Evolutionary conservation across 768 basidiomycete genomes (phyloP).

Genomic region (Neoboletus brunneissimus): DNA sequence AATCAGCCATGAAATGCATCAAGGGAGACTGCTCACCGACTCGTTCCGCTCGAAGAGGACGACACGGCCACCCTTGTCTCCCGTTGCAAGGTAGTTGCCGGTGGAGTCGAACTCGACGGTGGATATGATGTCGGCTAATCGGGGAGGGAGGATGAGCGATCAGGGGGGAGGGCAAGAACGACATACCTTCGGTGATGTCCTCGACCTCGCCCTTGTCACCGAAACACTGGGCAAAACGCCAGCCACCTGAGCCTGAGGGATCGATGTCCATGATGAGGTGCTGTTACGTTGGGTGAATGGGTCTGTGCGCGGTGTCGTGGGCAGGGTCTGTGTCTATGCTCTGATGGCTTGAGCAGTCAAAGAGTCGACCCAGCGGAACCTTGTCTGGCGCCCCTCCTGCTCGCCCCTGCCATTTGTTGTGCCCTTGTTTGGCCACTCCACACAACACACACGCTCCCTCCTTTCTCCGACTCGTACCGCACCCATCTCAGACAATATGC

Average conservation of each 20-base stretch:
- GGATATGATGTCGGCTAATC: constrained; percentile 97
- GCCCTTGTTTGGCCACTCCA: constrained; percentile 29
- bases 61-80: constrained; percentile 98
- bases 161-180: constrained; percentile 9
- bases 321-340: constrained; percentile 9
- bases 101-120: constrained; percentile 99
- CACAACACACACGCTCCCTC: background rate
- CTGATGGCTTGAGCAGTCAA: constrained; percentile 8
- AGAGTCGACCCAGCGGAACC: constrained; percentile 18
- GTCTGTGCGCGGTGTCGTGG: constrained; percentile 12
- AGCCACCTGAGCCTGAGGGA: constrained; percentile 79
- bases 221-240: constrained; percentile 99
- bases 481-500: constrained; percentile 45
- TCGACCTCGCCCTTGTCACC: constrained; percentile 99
- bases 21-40: constrained; percentile 55
- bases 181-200: constrained; percentile 96
- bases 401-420: constrained; percentile 28
- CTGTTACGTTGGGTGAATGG: background rate
- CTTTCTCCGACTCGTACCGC: constrained; percentile 31
- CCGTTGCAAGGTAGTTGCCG: constrained; percentile 98
- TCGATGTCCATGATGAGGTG: constrained; percentile 71
- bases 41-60: constrained; percentile 99
- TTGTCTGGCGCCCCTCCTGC: constrained; percentile 19
- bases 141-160: constrained; percentile 11
- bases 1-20: constrained; percentile 30